phyloP scores from a whole-genome alignment of 192 early-diverging fungal genomes.

The Pecoramyces ruminantium region DNA sequence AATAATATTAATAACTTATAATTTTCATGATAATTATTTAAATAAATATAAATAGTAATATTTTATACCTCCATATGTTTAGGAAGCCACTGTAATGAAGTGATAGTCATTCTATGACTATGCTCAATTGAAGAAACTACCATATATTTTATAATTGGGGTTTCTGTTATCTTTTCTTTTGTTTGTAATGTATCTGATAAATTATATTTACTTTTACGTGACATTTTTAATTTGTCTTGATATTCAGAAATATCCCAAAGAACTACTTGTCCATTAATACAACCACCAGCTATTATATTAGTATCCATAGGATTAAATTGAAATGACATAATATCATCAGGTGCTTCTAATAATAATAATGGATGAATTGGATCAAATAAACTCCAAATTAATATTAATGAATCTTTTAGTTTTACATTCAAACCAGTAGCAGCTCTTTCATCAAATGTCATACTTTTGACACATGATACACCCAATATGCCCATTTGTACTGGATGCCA shows the following conservation, averaged over 20 bases:
- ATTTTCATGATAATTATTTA: too few relatives aligned
- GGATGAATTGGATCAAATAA: constrained; percentile 50
- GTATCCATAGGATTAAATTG: constrained; percentile 33
- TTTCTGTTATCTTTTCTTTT: constrained; percentile 9
- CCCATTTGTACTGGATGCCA: constrained; percentile 39
- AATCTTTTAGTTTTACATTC: constrained; percentile 15
- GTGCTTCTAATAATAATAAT: constrained; percentile 39
- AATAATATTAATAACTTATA: too few relatives aligned
- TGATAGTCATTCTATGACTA: constrained; percentile 22
- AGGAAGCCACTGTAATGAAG: constrained; percentile 34
- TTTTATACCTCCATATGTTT: constrained; percentile 20
- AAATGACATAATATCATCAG: constrained; percentile 35
- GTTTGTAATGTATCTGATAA: neutral
- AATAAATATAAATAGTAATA: too few relatives aligned
- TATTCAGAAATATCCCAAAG: constrained; percentile 43
- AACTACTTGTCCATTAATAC: constrained; percentile 36
- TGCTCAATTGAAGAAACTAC: constrained; percentile 36
- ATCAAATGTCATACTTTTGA: constrained; percentile 24
- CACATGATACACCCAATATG: constrained; percentile 36
- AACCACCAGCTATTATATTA: constrained; percentile 36
- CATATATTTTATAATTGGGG: constrained; percentile 15
- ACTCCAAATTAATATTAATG: constrained; percentile 41
- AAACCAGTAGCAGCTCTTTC: constrained; percentile 26
- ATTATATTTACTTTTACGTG: constrained; percentile 12
- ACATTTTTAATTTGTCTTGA: constrained; percentile 30